These are phyloP conservation scores for Ustilago lituana DNA, from an alignment of 1,284 basidiomycete species.

Conservation along the genomic window DNA sequence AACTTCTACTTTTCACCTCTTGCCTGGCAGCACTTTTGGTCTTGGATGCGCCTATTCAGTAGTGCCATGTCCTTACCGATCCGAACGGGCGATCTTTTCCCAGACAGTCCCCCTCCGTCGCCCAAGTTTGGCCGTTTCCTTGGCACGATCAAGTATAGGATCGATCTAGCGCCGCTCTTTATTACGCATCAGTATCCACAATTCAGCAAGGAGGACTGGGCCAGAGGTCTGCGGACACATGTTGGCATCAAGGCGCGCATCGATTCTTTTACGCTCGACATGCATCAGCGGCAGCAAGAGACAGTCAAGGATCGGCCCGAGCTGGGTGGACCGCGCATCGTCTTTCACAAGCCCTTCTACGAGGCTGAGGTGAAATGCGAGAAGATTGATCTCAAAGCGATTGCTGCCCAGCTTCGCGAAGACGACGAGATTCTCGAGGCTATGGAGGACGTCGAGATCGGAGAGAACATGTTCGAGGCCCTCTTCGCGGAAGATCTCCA, in stretches of 20 bases:
- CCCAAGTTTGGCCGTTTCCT: conserved; percentile 90
- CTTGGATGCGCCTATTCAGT: conserved; percentile 90
- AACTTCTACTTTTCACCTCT: conserved; percentile 88
- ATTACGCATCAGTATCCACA: conserved; percentile 89
- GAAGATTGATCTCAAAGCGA: conserved; percentile 79
- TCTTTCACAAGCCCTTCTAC: conserved; percentile 84
- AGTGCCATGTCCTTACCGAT: conserved; percentile 83
- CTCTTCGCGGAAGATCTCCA: conserved; percentile 39
- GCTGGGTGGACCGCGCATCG: conserved; percentile 68
- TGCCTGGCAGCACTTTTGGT: conserved; percentile 87
- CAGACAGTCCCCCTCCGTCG: conserved; percentile 76
- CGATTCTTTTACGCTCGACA: conserved; percentile 83
- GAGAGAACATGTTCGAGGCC: conserved; percentile 53
- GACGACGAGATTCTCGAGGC: conserved; percentile 31
- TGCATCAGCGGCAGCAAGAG: conserved; percentile 93
- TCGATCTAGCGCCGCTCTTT: conserved; percentile 80
- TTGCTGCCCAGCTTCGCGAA: conserved; percentile 77
- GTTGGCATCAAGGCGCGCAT: conserved; percentile 86
- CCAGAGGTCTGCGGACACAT: conserved; percentile 79
- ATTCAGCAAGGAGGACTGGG: conserved; percentile 79
- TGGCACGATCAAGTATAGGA: conserved; percentile 91
- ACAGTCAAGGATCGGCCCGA: conserved; percentile 68
- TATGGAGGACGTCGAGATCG: conserved; percentile 57
- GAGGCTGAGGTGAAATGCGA: conserved; percentile 87
- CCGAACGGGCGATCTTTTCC: conserved; percentile 84